Evolutionary conservation across 2,329 filamentous ascomycete species (phyloP).

Genomic region (Penicillium sumatraense): DNA sequence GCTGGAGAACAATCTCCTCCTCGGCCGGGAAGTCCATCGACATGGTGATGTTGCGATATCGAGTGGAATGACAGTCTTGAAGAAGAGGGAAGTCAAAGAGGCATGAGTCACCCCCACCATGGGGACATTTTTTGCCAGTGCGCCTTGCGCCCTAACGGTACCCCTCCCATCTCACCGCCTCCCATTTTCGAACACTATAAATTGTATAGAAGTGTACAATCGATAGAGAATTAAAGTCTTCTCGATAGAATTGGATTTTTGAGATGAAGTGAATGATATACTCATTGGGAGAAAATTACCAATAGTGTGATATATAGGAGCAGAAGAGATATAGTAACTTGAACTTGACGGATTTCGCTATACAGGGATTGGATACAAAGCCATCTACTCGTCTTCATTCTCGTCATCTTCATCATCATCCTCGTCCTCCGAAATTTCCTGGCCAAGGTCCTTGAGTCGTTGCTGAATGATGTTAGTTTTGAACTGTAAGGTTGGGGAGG

Average conservation of each 20-base stretch:
- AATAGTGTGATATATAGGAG: neutral
- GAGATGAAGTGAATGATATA: too few relatives aligned
- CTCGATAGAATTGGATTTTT: too few relatives aligned
- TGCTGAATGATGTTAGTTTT: conserved; percentile 36
- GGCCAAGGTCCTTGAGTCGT: conserved; percentile 68
- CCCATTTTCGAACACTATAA: neutral
- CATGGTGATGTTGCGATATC: conserved; percentile 55
- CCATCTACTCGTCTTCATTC: conserved; percentile 57
- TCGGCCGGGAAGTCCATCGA: conserved; percentile 92
- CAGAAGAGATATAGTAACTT: neutral
- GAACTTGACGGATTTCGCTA: neutral
- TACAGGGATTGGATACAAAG: conserved; percentile 2
- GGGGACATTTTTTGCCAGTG: conserved; percentile 25
- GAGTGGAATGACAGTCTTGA: conserved; percentile 17
- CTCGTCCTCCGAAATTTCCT: conserved; percentile 76
- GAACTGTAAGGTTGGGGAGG: conserved; percentile 46
- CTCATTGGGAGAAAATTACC: too few relatives aligned
- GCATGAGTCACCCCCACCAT: conserved; percentile 30
- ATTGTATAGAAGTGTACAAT: neutral
- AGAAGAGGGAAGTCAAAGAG: conserved; percentile 28
- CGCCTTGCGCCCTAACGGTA: conserved; percentile 10
- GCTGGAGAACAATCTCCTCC: conserved; percentile 80
- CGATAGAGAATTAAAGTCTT: too few relatives aligned
- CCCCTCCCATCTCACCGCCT: conserved; percentile 23
- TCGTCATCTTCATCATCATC: conserved; percentile 66